Conservation (phyloP, 2,329 filamentous ascomycete species). For the Colletotrichum filicis region DNA sequence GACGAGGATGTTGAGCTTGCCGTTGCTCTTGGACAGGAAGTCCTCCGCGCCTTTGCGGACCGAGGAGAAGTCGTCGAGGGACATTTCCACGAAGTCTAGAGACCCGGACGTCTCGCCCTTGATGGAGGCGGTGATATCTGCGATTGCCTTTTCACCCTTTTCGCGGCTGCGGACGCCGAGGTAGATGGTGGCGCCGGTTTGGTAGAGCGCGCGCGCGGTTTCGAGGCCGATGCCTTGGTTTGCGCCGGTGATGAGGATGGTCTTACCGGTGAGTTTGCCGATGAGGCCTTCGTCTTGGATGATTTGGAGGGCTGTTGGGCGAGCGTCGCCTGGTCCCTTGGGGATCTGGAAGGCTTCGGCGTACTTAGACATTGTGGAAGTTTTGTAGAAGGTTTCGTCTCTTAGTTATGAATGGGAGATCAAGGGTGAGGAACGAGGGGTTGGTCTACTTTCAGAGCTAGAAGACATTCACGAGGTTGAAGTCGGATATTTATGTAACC, state of each 20-base stretch:
- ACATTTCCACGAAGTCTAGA: conserved; percentile 7
- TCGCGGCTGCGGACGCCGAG: conserved; percentile 47
- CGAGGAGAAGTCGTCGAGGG: conserved; percentile 32
- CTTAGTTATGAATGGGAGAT: neutral
- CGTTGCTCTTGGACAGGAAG: conserved; percentile 42
- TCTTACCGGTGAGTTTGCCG: conserved; percentile 42
- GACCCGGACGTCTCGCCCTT: neutral
- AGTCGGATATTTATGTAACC: neutral
- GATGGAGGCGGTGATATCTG: conserved; percentile 27
- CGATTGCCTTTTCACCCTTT: conserved; percentile 44
- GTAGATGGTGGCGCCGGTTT: conserved; percentile 51
- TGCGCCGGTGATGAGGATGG: conserved; percentile 49
- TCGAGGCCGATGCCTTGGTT: conserved; percentile 51
- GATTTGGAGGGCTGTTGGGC: conserved; percentile 35
- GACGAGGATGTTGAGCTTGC: conserved; percentile 45
- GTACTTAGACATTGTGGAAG: conserved; percentile 1
- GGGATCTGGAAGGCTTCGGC: conserved; percentile 1
- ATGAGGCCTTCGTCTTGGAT: conserved; percentile 29
- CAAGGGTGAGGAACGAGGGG: too few relatives aligned
- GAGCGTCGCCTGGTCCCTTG: conserved; percentile 29
- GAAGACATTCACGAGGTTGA: neutral
- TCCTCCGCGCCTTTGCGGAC: conserved; percentile 42
- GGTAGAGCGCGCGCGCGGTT: conserved; percentile 48
- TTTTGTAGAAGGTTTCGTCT: neutral
- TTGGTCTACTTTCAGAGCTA: neutral